A percentile compares a stretch with the other conserved stretches of the same genome.
Evolutionary conservation across 306 rosid species (phyloP).

Genomic region (Clitoria ternatea): DNA sequence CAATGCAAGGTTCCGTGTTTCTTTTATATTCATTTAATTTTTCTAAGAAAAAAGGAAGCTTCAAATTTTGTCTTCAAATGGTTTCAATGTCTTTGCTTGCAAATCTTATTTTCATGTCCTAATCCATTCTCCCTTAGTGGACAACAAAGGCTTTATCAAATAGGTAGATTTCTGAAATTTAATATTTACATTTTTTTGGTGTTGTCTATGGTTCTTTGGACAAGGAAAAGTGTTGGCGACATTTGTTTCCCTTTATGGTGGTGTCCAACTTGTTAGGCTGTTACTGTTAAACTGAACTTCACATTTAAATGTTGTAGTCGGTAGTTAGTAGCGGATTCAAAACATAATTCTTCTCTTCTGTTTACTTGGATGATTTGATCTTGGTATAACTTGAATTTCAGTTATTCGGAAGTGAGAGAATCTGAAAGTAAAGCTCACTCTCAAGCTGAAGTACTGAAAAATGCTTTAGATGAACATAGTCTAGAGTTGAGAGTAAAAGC

Average conservation of each 20-base stretch:
- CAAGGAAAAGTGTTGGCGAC: constrained; percentile 16
- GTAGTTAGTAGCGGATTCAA: background rate
- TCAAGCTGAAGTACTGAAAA: constrained; percentile 71
- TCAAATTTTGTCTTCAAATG: background rate
- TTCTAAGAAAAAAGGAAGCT: background rate
- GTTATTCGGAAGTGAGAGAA: constrained; percentile 72
- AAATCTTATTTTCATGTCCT: background rate
- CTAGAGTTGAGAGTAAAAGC: constrained; percentile 91
- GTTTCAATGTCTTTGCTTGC: background rate
- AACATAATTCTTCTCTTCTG: background rate
- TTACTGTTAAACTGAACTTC: constrained; percentile 15
- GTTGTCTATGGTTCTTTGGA: background rate
- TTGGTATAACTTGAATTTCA: constrained; percentile 41
- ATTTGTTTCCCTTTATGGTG: background rate
- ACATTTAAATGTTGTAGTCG: constrained; percentile 14
- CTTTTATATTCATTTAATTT: background rate
- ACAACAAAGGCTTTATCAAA: background rate
- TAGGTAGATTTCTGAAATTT: background rate
- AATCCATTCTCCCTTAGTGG: constrained; percentile 2
- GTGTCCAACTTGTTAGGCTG: constrained; percentile 14
- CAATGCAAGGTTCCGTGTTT: background rate
- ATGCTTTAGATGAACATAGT: constrained; percentile 91
- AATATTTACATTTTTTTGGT: background rate
- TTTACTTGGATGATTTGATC: constrained; percentile 16
- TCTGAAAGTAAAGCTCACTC: constrained; percentile 70